phyloP scores from a whole-genome alignment of 257 asterid genomes.

The Solanum microdontum region DNA sequence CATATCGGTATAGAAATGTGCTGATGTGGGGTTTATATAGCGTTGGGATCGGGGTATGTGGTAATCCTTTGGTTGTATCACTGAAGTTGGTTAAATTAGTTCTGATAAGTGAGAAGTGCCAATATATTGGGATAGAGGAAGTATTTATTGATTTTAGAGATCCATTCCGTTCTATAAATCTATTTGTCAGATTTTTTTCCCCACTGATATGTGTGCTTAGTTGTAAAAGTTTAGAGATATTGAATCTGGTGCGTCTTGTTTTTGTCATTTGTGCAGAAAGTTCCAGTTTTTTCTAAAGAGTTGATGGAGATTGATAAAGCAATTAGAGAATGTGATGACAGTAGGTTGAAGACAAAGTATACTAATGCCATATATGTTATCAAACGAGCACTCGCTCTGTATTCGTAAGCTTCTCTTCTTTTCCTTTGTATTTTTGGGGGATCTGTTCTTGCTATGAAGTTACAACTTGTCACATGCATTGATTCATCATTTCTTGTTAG shows the following conservation, averaged over 20 bases:
- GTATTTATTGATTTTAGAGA: neutral
- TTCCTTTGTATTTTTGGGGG: neutral
- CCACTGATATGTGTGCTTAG: neutral
- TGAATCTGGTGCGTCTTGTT: neutral
- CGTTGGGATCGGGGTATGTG: neutral
- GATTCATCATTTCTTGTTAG: neutral
- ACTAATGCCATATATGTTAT: conserved; percentile 75
- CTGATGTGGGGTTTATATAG: neutral
- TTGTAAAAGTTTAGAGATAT: neutral
- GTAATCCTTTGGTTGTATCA: neutral
- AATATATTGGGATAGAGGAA: neutral
- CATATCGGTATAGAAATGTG: neutral
- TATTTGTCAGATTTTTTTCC: neutral
- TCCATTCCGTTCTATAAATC: neutral
- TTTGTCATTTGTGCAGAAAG: conserved; percentile 3
- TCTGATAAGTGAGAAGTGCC: neutral
- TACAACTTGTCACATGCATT: neutral
- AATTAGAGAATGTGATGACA: conserved; percentile 56
- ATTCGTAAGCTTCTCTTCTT: conserved; percentile 42
- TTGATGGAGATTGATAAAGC: conserved; percentile 80
- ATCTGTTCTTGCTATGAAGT: neutral
- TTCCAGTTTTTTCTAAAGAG: neutral
- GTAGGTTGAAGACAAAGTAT: conserved; percentile 76
- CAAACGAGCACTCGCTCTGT: conserved; percentile 75
- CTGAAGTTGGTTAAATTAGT: neutral